A percentile compares a stretch with the other conserved stretches of the same genome.
These are phyloP conservation scores for Eimeria maxima DNA, from an alignment of 169 alveolate species.

Conservation along the genomic window DNA sequence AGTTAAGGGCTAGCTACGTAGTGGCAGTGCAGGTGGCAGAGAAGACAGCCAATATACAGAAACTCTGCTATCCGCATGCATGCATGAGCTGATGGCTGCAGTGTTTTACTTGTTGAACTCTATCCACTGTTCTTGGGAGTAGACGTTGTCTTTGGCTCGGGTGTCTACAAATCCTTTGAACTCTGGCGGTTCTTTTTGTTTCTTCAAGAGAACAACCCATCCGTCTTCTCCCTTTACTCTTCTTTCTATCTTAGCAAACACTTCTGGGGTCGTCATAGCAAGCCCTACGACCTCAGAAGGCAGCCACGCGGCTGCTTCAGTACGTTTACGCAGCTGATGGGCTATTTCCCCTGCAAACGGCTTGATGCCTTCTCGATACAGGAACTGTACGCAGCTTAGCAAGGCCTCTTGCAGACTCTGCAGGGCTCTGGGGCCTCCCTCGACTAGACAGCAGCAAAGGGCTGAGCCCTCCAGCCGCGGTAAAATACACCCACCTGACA, in stretches of 20 bases:
- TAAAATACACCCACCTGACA: neutral
- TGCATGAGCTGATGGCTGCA: too few relatives aligned
- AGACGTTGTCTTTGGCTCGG: conserved; percentile 61
- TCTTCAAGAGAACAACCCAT: conserved; percentile 40
- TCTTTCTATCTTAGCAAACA: conserved; percentile 24
- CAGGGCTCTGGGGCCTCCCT: neutral
- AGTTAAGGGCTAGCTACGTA: too few relatives aligned
- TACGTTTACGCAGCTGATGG: conserved; percentile 45
- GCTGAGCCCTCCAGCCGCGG: conserved; percentile 52
- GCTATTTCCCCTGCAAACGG: conserved; percentile 76
- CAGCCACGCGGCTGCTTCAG: conserved; percentile 28
- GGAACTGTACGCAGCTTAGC: neutral
- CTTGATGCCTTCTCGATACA: conserved; percentile 64
- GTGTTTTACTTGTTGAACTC: conserved; percentile 69
- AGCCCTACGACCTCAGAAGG: conserved; percentile 58
- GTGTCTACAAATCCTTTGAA: conserved; percentile 73
- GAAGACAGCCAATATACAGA: too few relatives aligned
- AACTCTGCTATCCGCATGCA: too few relatives aligned
- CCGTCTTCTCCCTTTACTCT: conserved; percentile 74
- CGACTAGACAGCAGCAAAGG: neutral
- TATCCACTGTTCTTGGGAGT: conserved; percentile 41
- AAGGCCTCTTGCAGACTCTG: neutral
- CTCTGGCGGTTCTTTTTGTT: neutral
- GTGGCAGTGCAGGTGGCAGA: too few relatives aligned
- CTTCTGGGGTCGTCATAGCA: conserved; percentile 9